Evolutionary conservation across 129 eudicot species (phyloP), one percentile per base, ranked within the genome.

Genomic region (Ambrosia artemisiifolia): DNA sequence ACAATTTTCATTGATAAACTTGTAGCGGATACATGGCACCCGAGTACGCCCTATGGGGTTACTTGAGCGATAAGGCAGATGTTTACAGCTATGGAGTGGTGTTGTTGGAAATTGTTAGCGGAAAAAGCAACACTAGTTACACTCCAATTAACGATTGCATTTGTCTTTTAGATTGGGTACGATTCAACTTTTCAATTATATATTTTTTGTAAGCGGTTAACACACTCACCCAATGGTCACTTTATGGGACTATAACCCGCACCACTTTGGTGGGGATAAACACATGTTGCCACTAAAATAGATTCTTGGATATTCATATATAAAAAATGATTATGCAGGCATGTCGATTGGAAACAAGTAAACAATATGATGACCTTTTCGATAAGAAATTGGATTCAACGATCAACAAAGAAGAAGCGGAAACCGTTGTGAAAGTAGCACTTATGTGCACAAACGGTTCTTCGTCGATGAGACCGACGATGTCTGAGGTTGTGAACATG

Each of bases 21-120:
- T 81, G 77, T 86, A 90, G 97, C 9, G 97, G 97, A 77, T 90
- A 90, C 63, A 90, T 90, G 96, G 96, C 96, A 69, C 96, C 96
- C 2, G 95, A 90, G 81, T 90, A 90, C 18, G 97, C 97, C 12
- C 65, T 90, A 3, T 87, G 95, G 97, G 97, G 95, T 60, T 78
- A 90, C 68, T 72, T 90, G 70, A 90, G 91, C 13, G 82, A 87
- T 74, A 90, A 90, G 82, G 97, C 87, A 13, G 97, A 90, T 72
- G 95, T 87, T 61, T 90, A 90, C 73, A 90, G 97, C 84, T 90
- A 81, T 9, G 97, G 97, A 62, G 87, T 90, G 7, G 87, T 90
- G 63, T 69, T 79, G 70, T 67, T 90, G 80, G 97, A 90, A 80
- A 85, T 87, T 18, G 91, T 90, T 71, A 87, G 95, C 28, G 97